A percentile compares a stretch with the other conserved stretches of the same genome.
Evolutionary conservation across 176 grass and related monocot species (phyloP).

Genomic region (Aegilops umbellulata): DNA sequence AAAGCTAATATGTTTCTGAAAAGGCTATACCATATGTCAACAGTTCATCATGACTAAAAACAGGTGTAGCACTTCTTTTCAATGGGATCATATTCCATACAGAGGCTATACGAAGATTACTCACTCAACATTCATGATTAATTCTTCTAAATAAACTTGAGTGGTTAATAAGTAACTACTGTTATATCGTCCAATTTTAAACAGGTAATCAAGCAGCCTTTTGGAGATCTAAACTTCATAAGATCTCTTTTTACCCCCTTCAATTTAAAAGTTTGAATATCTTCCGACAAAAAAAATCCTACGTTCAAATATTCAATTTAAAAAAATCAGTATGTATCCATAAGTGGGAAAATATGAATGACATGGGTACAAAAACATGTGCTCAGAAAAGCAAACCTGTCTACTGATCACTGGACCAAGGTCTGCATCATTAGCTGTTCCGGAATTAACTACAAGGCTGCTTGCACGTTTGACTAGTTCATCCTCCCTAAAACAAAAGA

Average conservation of each 20-base stretch:
- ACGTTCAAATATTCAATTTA: no score
- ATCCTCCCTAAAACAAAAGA: constrained; percentile 63
- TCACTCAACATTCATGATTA: background rate
- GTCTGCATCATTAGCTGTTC: constrained; percentile 67
- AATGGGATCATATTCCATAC: background rate
- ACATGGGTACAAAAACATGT: background rate
- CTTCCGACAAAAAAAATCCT: no score
- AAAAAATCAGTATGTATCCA: background rate
- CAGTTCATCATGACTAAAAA: background rate
- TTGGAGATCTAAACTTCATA: background rate
- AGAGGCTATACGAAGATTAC: background rate
- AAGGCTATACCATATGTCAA: background rate
- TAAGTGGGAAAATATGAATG: background rate
- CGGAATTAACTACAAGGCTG: constrained; percentile 70
- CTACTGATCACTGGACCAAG: constrained; percentile 94
- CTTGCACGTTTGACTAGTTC: constrained; percentile 67
- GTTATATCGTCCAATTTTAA: background rate
- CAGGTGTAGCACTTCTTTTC: background rate
- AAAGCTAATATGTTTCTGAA: background rate
- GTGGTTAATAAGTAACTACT: background rate
- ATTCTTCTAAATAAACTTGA: background rate
- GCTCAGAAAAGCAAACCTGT: constrained; percentile 51
- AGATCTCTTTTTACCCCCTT: background rate
- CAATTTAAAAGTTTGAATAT: background rate
- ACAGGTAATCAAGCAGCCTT: background rate